Percentiles rank a stretch among this genome's conserved stretches.
Evolutionary conservation across 305 asterid species (phyloP).

Genomic region (Fraxinus sp.): DNA sequence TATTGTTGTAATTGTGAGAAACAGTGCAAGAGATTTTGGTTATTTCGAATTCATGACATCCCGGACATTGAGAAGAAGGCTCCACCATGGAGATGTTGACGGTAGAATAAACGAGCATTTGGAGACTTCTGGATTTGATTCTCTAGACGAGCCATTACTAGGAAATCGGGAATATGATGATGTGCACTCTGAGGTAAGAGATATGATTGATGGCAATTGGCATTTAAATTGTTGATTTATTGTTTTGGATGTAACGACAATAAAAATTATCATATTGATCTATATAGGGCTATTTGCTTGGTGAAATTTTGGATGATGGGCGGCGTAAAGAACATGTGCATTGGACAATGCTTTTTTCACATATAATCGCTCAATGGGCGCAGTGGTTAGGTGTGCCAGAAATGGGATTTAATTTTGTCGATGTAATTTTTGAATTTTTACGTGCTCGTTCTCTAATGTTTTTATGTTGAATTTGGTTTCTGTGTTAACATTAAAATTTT

Average conservation of each 20-base stretch:
- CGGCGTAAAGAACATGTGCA: conserved; percentile 56
- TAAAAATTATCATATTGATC: neutral
- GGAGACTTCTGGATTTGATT: conserved; percentile 54
- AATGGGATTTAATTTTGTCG: neutral
- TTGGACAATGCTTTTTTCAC: conserved; percentile 75
- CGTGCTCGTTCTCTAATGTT: neutral
- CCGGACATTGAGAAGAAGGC: conserved; percentile 76
- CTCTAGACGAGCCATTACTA: conserved; percentile 80
- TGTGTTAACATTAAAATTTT: neutral
- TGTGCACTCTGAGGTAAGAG: conserved; percentile 34
- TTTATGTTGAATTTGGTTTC: neutral
- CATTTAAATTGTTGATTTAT: neutral
- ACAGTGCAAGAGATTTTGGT: neutral
- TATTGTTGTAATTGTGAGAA: neutral
- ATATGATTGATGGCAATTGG: conserved; percentile 3
- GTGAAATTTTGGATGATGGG: conserved; percentile 65
- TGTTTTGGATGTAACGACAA: neutral
- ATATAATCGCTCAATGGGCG: conserved; percentile 89
- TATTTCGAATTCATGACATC: conserved; percentile 46
- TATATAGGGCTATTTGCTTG: conserved; percentile 44
- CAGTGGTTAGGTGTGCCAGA: conserved; percentile 77
- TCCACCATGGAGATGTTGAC: conserved; percentile 74
- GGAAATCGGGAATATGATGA: conserved; percentile 34
- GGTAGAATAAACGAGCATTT: conserved; percentile 61
- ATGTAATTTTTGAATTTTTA: neutral